phyloP scores from a whole-genome alignment of 768 basidiomycete species.

The Boletus pseudopeckii region DNA sequence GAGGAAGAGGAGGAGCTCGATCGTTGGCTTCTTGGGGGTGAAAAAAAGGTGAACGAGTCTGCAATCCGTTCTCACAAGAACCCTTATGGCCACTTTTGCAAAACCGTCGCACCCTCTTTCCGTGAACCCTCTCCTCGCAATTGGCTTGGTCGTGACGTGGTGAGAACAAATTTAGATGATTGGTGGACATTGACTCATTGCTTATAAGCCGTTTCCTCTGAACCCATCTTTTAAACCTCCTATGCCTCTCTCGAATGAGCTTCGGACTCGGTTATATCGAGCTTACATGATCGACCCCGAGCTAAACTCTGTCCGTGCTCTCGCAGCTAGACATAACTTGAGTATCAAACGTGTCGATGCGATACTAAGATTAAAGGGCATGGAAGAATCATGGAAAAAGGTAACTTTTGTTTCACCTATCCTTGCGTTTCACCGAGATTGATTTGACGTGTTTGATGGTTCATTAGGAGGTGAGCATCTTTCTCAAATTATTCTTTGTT shows the following conservation, averaged over 20 bases:
- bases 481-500: not conserved
- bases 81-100: slow-evolving; percentile 18
- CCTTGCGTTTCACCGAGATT: slow-evolving; percentile 6
- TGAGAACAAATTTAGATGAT: slow-evolving; percentile 34
- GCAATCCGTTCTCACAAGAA: slow-evolving; percentile 12
- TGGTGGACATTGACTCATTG: not conserved
- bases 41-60: slow-evolving; percentile 18
- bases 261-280: slow-evolving; percentile 56
- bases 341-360: slow-evolving; percentile 81
- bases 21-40: slow-evolving; percentile 14
- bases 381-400: slow-evolving; percentile 71
- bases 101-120: slow-evolving; percentile 19
- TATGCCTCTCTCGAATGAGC: slow-evolving; percentile 62
- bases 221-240: slow-evolving; percentile 84
- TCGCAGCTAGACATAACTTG: slow-evolving; percentile 61
- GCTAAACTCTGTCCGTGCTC: slow-evolving; percentile 50
- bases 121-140: slow-evolving; percentile 43
- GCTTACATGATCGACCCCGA: slow-evolving; percentile 59
- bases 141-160: slow-evolving; percentile 61
- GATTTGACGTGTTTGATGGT: slow-evolving; percentile 3
- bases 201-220: slow-evolving; percentile 72
- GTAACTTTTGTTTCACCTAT: slow-evolving; percentile 40
- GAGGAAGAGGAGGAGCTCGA: slow-evolving; percentile 14
- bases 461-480: slow-evolving; percentile 40
- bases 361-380: slow-evolving; percentile 75